Conservation (phyloP, 129 eudicot genomes). For the Flaveria bidentis region DNA sequence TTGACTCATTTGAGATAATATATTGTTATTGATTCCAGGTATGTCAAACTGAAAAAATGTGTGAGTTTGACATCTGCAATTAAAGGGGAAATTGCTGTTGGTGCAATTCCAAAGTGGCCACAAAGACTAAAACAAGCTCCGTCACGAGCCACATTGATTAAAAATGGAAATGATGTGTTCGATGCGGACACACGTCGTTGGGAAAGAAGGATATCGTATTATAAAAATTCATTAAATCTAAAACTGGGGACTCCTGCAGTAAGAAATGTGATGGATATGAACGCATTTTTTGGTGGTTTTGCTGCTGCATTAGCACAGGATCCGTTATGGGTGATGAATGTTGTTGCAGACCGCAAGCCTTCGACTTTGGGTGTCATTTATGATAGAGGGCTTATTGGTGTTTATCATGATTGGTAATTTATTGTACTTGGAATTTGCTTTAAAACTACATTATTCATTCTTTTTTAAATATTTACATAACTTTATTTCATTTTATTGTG, state of each 20-base stretch:
- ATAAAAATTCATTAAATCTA: constrained; percentile 69
- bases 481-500: constrained; percentile 4
- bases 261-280: constrained; percentile 92
- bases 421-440: constrained; percentile 6
- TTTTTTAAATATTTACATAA: not conserved
- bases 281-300: constrained; percentile 96
- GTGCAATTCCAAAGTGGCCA: constrained; percentile 93
- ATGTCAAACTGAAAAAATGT: constrained; percentile 78
- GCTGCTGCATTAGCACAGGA: constrained; percentile 80
- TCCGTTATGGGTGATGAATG: constrained; percentile 99
- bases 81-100: constrained; percentile 46
- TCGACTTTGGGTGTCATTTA: constrained; percentile 81
- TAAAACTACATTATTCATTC: not conserved
- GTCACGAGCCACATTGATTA: constrained; percentile 60
- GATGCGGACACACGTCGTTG: constrained; percentile 87
- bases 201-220: constrained; percentile 77
- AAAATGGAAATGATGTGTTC: constrained; percentile 85
- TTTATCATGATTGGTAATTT: constrained; percentile 95
- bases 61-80: constrained; percentile 59
- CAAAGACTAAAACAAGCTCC: constrained; percentile 76
- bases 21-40: constrained; percentile 62
- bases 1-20: not conserved
- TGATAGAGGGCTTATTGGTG: constrained; percentile 92
- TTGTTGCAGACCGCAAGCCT: constrained; percentile 76
- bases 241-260: constrained; percentile 78